A percentile compares a stretch with the other conserved stretches of the same genome.
phyloP scores from a whole-genome alignment of 257 asterid species.

The Fraxinus anomala region DNA sequence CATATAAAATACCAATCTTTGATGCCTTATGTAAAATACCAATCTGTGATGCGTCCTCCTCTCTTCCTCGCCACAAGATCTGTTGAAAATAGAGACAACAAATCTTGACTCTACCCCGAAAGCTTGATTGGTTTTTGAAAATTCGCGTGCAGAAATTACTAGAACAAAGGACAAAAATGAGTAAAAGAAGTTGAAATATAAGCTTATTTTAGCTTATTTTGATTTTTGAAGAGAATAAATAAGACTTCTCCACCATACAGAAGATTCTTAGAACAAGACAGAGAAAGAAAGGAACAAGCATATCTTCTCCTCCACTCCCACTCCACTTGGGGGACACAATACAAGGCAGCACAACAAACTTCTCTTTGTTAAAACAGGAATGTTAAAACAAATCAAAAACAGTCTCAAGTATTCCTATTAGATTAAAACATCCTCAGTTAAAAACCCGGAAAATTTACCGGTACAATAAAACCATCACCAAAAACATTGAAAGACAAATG shows the following conservation, averaged over 20 bases:
- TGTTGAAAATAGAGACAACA: too few species aligned
- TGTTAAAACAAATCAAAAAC: background rate
- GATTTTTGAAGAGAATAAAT: background rate
- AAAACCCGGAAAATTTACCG: background rate
- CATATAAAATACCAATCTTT: background rate
- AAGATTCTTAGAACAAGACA: background rate
- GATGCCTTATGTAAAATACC: background rate
- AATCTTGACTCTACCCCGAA: too few species aligned
- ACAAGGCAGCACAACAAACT: background rate
- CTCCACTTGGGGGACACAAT: background rate
- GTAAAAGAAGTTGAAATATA: background rate
- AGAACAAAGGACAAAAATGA: background rate
- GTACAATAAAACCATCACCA: background rate
- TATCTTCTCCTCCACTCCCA: constrained; percentile 3
- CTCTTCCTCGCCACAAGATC: background rate
- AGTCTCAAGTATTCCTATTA: background rate
- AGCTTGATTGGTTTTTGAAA: background rate
- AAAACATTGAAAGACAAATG: background rate
- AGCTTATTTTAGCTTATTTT: background rate
- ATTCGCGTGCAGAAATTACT: background rate
- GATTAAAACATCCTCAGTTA: background rate
- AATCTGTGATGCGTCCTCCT: background rate
- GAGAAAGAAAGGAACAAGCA: background rate
- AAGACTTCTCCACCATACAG: background rate
- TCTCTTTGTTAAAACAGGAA: background rate